A percentile compares a stretch with the other conserved stretches of the same genome.
These are phyloP conservation scores for Ramalina intermedia DNA, from an alignment of 495 filamentous ascomycete species.

Conservation along the genomic window DNA sequence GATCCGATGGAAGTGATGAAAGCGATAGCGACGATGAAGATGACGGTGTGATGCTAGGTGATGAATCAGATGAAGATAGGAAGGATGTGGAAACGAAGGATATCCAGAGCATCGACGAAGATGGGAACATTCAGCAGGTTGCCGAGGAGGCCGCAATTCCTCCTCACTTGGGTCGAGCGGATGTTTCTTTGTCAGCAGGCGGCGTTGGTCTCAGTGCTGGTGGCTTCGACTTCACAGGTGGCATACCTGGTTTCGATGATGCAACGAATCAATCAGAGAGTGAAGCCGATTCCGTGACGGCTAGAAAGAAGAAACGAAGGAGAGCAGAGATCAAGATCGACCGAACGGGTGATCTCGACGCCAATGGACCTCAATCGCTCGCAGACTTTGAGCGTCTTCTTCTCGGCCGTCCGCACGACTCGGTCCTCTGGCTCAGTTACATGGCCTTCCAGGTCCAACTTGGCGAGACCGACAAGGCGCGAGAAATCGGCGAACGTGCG, in stretches of 20 bases:
- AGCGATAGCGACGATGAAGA: conserved; percentile 30
- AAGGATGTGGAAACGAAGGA: too few relatives aligned
- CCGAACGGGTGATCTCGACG: conserved; percentile 74
- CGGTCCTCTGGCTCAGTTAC: conserved; percentile 81
- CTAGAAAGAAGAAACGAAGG: conserved; percentile 67
- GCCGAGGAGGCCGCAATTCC: too few relatives aligned
- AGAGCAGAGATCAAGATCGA: conserved; percentile 75
- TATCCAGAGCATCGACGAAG: not conserved
- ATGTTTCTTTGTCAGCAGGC: conserved; percentile 10
- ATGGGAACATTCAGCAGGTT: not conserved
- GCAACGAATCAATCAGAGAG: conserved; percentile 20
- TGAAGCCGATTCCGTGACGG: conserved; percentile 24
- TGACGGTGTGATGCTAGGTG: not conserved
- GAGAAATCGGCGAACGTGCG: conserved; percentile 78
- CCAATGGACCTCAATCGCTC: conserved; percentile 76
- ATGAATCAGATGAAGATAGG: not conserved
- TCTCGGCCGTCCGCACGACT: conserved; percentile 79
- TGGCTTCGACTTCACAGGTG: conserved; percentile 81
- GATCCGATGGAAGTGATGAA: conserved; percentile 35
- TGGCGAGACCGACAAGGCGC: conserved; percentile 70
- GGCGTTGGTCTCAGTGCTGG: conserved; percentile 50
- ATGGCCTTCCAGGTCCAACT: conserved; percentile 94
- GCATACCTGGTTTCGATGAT: conserved; percentile 31
- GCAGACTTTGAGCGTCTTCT: conserved; percentile 88
- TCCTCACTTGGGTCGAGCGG: not conserved